Evolutionary conservation across 2,329 filamentous ascomycete species (phyloP).

Genomic region (Dactylella cylindrospora): DNA sequence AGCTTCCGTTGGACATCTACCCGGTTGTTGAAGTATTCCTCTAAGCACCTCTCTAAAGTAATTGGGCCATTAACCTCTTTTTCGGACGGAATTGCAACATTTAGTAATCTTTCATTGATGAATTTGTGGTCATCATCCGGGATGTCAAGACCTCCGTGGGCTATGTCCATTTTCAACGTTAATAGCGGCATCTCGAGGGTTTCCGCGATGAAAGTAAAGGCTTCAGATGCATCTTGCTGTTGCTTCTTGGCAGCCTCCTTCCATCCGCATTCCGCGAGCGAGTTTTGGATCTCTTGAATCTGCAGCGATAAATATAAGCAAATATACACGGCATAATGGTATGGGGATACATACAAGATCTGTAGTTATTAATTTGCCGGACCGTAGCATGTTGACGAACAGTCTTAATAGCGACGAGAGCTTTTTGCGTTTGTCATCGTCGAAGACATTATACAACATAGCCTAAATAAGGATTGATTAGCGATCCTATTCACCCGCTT

Average conservation of each 20-base stretch:
- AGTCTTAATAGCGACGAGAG: conserved; percentile 77
- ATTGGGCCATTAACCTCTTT: conserved; percentile 67
- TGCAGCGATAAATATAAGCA: conserved; percentile 51
- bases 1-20: conserved; percentile 83
- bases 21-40: conserved; percentile 88
- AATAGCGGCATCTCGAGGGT: conserved; percentile 83
- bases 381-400: conserved; percentile 90
- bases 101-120: conserved; percentile 84
- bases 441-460: conserved; percentile 78
- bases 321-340: background rate
- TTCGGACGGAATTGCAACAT: conserved; percentile 82
- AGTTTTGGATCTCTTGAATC: conserved; percentile 80
- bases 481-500: background rate
- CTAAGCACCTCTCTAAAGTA: conserved; percentile 85
- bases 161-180: conserved; percentile 90
- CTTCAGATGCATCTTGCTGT: conserved; percentile 94
- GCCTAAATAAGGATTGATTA: conserved; percentile 41
- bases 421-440: conserved; percentile 70
- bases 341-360: conserved; percentile 65
- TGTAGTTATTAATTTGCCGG: conserved; percentile 78
- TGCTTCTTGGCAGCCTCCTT: conserved; percentile 71
- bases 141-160: conserved; percentile 81
- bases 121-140: conserved; percentile 90
- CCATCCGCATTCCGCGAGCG: conserved; percentile 86
- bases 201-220: conserved; percentile 91